phyloP scores from a whole-genome alignment of 148 eudicot genomes.

The Vaccinium corymbosum region DNA sequence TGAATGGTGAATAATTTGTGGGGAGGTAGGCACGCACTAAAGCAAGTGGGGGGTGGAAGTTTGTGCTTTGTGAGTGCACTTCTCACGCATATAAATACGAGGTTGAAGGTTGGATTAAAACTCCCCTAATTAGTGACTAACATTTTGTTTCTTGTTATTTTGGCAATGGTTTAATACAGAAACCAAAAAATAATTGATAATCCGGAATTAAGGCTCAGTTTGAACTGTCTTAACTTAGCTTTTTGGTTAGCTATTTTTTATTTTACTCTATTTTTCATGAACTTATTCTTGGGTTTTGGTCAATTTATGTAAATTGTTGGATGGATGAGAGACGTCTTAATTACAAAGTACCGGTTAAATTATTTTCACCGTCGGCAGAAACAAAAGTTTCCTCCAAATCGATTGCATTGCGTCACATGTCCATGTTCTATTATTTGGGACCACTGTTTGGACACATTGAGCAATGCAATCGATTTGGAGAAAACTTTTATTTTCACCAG shows the following conservation, averaged over 20 bases:
- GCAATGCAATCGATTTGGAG: too few species aligned
- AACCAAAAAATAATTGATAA: background rate
- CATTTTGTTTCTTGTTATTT: constrained; percentile 13
- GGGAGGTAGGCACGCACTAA: too few species aligned
- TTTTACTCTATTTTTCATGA: background rate
- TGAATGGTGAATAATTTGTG: constrained; percentile 40
- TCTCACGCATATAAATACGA: constrained; percentile 28
- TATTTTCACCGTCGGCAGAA: too few species aligned
- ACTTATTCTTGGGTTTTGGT: background rate
- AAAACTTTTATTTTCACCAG: too few species aligned
- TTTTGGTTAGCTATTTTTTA: background rate
- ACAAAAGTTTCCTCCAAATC: too few species aligned
- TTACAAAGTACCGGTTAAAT: background rate
- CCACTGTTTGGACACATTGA: too few species aligned
- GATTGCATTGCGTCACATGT: too few species aligned
- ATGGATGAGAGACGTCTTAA: background rate
- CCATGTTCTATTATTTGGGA: too few species aligned
- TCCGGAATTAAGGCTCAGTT: background rate
- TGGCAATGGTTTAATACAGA: background rate
- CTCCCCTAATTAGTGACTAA: constrained; percentile 8
- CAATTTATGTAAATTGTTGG: background rate
- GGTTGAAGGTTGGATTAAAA: background rate
- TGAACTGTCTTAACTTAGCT: background rate
- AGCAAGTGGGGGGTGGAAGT: constrained; percentile 1
- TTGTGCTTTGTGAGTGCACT: constrained; percentile 27